A percentile compares a stretch with the other conserved stretches of the same genome.
phyloP scores from a whole-genome alignment of 257 asterid genomes.

The Jacaranda mimosifolia region DNA sequence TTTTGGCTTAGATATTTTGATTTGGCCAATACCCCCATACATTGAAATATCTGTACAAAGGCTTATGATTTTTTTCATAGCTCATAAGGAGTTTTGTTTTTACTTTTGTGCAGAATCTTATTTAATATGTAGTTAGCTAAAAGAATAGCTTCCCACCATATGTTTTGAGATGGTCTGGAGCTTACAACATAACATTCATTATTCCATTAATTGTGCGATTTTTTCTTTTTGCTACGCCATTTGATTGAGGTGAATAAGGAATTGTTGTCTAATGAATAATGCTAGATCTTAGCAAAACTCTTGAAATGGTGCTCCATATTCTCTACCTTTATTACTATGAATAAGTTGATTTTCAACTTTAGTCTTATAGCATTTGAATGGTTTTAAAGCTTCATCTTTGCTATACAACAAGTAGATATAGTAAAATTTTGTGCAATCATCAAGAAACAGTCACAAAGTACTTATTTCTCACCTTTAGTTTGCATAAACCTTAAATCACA shows the following conservation, averaged over 20 bases:
- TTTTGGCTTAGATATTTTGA: too few species aligned
- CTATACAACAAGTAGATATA: background rate
- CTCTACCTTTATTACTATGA: background rate
- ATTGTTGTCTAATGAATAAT: background rate
- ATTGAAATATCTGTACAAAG: background rate
- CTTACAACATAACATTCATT: background rate
- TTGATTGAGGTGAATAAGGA: background rate
- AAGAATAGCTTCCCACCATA: background rate
- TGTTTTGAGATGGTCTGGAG: background rate
- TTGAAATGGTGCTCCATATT: background rate
- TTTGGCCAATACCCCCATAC: background rate
- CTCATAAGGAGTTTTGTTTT: background rate
- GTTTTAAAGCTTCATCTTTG: background rate
- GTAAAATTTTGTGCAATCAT: background rate
- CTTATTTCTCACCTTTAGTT: background rate
- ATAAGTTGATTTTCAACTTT: constrained; percentile 1
- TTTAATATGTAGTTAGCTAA: background rate
- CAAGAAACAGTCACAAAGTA: background rate
- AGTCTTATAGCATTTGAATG: background rate
- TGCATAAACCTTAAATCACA: background rate
- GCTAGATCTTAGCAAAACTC: background rate
- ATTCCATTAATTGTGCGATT: background rate
- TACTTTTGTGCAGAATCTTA: background rate
- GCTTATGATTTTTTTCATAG: background rate
- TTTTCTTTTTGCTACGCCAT: background rate